Conservation (phyloP, 805 yeast species). For the Vanderwaltozyma tropicalis region DNA sequence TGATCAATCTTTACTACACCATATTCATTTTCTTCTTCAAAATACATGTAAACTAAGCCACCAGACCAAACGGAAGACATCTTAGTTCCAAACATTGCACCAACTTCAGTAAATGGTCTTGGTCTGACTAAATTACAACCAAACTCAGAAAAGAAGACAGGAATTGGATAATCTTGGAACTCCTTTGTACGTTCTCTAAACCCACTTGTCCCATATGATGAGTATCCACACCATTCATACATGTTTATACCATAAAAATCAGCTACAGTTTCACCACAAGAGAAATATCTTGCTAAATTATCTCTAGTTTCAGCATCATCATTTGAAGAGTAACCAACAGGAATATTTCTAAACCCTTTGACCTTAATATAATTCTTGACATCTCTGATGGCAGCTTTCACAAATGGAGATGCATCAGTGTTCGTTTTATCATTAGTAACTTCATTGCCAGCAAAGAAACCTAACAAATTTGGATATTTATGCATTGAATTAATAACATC, state of each 20-base stretch:
- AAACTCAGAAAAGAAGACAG: slow-evolving; percentile 70
- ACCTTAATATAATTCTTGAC: slow-evolving; percentile 61
- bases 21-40: slow-evolving; percentile 62
- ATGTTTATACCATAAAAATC: slow-evolving; percentile 79
- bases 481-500: slow-evolving; percentile 72
- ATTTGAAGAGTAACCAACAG: slow-evolving; percentile 89
- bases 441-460: slow-evolving; percentile 97
- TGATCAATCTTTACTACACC: slow-evolving; percentile 52
- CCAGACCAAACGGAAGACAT: slow-evolving; percentile 83
- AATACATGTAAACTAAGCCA: slow-evolving; percentile 77
- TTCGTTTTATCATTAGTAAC: slow-evolving; percentile 77
- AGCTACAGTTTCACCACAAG: slow-evolving; percentile 58
- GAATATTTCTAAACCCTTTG: slow-evolving; percentile 58
- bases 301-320: slow-evolving; percentile 79
- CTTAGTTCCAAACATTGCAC: slow-evolving; percentile 48
- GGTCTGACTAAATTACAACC: slow-evolving; percentile 64
- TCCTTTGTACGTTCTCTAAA: slow-evolving; percentile 53
- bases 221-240: slow-evolving; percentile 81
- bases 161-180: slow-evolving; percentile 55
- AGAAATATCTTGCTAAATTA: slow-evolving; percentile 70
- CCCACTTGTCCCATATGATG: slow-evolving; percentile 55
- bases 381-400: slow-evolving; percentile 93
- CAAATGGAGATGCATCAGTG: slow-evolving; percentile 86
- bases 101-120: slow-evolving; percentile 63
- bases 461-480: slow-evolving; percentile 70